These are phyloP conservation scores for Barnettozyma hawaiiensis DNA, from an alignment of 1,139 yeast genomes.

Conservation along the genomic window DNA sequence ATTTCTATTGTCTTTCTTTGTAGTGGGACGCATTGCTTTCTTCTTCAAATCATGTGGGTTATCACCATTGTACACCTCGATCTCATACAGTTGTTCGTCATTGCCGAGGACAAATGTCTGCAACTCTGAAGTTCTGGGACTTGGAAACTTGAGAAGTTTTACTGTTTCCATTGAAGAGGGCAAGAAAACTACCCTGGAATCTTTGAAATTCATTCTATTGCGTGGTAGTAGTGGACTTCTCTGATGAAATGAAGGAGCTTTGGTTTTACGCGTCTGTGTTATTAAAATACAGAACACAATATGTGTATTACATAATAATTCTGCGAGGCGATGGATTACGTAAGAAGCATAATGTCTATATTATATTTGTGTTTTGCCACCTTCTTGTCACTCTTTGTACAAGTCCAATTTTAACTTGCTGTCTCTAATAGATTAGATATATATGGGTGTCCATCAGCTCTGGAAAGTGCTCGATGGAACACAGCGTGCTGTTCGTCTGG, in stretches of 20 bases:
- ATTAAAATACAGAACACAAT: too few species aligned
- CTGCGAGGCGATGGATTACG: not conserved
- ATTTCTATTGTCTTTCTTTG: constrained; percentile 26
- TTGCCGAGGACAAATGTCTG: constrained; percentile 10
- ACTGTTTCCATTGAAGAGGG: constrained; percentile 5
- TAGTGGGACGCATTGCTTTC: constrained; percentile 20
- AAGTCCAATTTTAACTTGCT: too few species aligned
- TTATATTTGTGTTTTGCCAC: not conserved
- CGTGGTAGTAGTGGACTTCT: not conserved
- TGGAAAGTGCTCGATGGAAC: constrained; percentile 93
- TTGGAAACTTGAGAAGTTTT: constrained; percentile 11
- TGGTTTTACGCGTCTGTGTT: not conserved
- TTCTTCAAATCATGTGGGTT: constrained; percentile 19
- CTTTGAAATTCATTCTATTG: constrained; percentile 7
- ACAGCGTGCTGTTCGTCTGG: constrained; percentile 85
- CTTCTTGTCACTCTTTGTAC: not conserved
- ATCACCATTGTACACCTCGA: constrained; percentile 10
- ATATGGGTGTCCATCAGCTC: constrained; percentile 97
- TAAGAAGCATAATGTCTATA: not conserved
- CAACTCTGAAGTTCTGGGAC: constrained; percentile 11
- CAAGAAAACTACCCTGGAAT: constrained; percentile 11
- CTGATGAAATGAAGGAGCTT: not conserved
- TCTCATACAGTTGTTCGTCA: constrained; percentile 14
- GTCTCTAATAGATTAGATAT: too few species aligned
- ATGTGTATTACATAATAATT: too few species aligned